phyloP scores from a whole-genome alignment of 2,329 filamentous ascomycete species.

The Penicillium fuscoglaucum region DNA sequence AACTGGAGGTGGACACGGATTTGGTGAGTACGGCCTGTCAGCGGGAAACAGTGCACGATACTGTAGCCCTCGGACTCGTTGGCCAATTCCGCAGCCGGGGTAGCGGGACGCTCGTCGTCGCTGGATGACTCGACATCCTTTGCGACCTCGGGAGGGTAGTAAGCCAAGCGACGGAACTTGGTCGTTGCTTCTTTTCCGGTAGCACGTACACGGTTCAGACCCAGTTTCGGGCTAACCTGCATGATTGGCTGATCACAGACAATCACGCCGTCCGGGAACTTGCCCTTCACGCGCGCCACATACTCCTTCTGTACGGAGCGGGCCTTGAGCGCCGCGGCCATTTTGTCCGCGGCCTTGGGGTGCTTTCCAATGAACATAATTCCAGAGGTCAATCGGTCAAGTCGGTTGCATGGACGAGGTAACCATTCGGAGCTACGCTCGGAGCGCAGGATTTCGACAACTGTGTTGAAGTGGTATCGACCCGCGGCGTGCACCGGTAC shows the following conservation, averaged over 20 bases:
- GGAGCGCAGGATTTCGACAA: conserved; percentile 88
- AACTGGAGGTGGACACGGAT: conserved; percentile 93
- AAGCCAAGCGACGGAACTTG: conserved; percentile 88
- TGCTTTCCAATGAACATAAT: conserved; percentile 98
- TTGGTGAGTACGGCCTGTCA: conserved; percentile 94
- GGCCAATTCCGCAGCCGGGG: conserved; percentile 34
- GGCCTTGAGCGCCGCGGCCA: conserved; percentile 73
- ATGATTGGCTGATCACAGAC: conserved; percentile 93
- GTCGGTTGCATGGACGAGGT: conserved; percentile 79
- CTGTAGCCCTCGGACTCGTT: conserved; percentile 73
- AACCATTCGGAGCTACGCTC: conserved; percentile 63
- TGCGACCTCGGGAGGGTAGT: conserved; percentile 65
- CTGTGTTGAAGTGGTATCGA: conserved; percentile 91
- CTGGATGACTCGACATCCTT: conserved; percentile 27
- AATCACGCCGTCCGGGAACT: conserved; percentile 87
- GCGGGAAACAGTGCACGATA: conserved; percentile 87
- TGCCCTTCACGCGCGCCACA: conserved; percentile 82
- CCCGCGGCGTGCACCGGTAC: conserved; percentile 94
- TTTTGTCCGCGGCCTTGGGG: conserved; percentile 71
- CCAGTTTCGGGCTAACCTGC: conserved; percentile 90
- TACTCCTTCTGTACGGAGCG: conserved; percentile 94
- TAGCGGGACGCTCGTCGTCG: conserved; percentile 27
- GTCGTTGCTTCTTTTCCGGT: conserved; percentile 88
- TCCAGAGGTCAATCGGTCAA: conserved; percentile 89
- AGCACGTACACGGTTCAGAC: conserved; percentile 89